Evolutionary conservation across 371 early-diverging fungal species (phyloP).

Genomic region (Mycotypha africana): DNA sequence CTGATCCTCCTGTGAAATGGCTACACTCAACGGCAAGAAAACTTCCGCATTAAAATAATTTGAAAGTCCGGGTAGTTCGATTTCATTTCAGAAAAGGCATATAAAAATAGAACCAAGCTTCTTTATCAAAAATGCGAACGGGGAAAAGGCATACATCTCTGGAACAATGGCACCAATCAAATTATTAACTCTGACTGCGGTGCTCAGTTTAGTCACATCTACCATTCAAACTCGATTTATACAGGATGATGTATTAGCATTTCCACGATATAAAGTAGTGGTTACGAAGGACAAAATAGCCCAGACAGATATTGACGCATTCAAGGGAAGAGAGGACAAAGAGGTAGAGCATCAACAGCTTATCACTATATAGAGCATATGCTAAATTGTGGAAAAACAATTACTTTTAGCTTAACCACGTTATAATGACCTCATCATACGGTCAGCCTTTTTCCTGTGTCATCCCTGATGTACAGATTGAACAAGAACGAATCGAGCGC

Average conservation of each 20-base stretch:
- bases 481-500: constrained; percentile 10
- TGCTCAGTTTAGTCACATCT: not conserved
- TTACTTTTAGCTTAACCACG: too few species aligned
- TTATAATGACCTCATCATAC: constrained; percentile 40
- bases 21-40: too few species aligned
- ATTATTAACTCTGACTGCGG: not conserved
- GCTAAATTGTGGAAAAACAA: too few species aligned
- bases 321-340: constrained; percentile 10
- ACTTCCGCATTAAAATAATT: too few species aligned
- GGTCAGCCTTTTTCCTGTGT: constrained; percentile 49
- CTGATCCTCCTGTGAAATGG: too few species aligned
- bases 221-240: constrained; percentile 28
- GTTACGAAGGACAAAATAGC: constrained; percentile 36
- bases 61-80: too few species aligned
- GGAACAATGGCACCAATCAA: too few species aligned
- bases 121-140: too few species aligned
- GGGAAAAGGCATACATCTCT: too few species aligned
- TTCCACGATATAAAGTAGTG: constrained; percentile 47
- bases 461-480: constrained; percentile 32
- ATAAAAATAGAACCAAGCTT: too few species aligned
- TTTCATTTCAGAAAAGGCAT: too few species aligned
- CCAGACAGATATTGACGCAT: constrained; percentile 23
- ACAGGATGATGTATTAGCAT: constrained; percentile 48
- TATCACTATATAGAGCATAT: not conserved
- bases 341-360: constrained; percentile 1